Base-by-base conservation (phyloP, 371 early-diverging fungal genomes). In the Mortierella sp. region DNA sequence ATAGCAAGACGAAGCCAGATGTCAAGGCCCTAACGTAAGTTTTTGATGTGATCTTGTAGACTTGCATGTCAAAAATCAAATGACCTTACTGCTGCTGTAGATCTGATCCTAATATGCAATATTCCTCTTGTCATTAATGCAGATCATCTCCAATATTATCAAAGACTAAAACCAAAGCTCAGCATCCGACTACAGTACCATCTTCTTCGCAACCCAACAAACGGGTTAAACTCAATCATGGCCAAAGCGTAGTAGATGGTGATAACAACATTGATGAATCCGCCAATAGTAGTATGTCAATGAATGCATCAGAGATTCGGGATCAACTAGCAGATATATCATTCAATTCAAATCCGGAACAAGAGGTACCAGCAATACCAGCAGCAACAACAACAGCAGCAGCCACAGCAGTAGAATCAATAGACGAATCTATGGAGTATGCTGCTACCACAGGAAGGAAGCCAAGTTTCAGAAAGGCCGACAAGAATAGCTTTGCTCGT, bases 381-480 rank as follows among this genome's bases (percentile, higher is more conserved):
- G 32, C 52, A 22, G 63, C 37, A 60, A 18, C 60, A 24, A 22
- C 43, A 43, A 26, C 1, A 8, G 57, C 40, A 64, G 10, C 1
- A n/a, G 5, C 49, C 5, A 49, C 58, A 58, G 26, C 3, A 58
- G 58, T 60, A 22, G 22, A 54, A 14, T 10, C n/a, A 24, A 49
- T 20, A 26, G 51, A 28, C 9, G 37, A 11, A 14, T 45, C 45
- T 9, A 32, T 43, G 12, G 62, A 62, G 28, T 26, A 72, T 47
- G 73, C 54, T 47, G 83, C 59, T 9, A 55, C 60, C 5, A 60
- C 67, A 40, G 79, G 78, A 20, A 66, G 78, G 69, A 83, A 86
- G 72, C 79, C 86, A 30, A 86, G 83, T 73, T 83, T 83, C 61
- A 83, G 61, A 66, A 77, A 78, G 45, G 74, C 79, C 5, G 84